phyloP scores from a whole-genome alignment of 2,329 filamentous ascomycete species.

The Hypoxylon sp. region DNA sequence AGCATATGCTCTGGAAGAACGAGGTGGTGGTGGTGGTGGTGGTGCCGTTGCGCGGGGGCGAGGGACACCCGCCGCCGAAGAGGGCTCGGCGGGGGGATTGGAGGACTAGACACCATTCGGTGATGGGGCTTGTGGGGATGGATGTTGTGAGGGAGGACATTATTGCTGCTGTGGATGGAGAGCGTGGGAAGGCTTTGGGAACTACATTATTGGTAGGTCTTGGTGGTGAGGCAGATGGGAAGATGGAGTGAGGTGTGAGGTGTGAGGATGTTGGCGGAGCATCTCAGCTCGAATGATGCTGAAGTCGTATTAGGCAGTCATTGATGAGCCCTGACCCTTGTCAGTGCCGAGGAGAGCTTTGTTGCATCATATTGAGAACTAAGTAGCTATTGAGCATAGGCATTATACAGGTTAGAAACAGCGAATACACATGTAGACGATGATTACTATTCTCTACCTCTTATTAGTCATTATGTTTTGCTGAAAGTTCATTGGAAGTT shows the following conservation, averaged over 20 bases:
- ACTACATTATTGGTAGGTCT: background rate
- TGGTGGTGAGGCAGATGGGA: slow-evolving; percentile 4
- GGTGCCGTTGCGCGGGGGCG: background rate
- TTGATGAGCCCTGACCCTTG: background rate
- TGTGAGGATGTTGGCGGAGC: background rate
- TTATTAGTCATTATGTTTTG: background rate
- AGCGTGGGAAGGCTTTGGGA: background rate
- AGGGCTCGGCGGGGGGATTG: slow-evolving; percentile 5
- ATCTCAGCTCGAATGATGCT: slow-evolving; percentile 11
- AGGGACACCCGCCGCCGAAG: slow-evolving; percentile 15
- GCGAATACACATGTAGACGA: background rate
- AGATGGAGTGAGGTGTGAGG: background rate
- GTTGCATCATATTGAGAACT: background rate
- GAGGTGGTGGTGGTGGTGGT: background rate
- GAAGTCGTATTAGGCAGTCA: slow-evolving; percentile 28
- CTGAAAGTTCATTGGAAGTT: too few species aligned
- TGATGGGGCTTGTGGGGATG: slow-evolving; percentile 28
- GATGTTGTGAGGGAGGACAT: slow-evolving; percentile 33
- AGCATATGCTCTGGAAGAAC: slow-evolving; percentile 36
- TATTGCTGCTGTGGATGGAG: background rate
- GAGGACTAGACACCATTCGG: slow-evolving; percentile 29
- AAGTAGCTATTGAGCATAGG: background rate
- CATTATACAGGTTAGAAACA: background rate
- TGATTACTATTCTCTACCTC: background rate
- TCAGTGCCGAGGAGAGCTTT: background rate